A percentile compares a stretch with the other conserved stretches of the same genome.
Evolutionary conservation across 768 basidiomycete species (phyloP).

Genomic region (Mycena pura): DNA sequence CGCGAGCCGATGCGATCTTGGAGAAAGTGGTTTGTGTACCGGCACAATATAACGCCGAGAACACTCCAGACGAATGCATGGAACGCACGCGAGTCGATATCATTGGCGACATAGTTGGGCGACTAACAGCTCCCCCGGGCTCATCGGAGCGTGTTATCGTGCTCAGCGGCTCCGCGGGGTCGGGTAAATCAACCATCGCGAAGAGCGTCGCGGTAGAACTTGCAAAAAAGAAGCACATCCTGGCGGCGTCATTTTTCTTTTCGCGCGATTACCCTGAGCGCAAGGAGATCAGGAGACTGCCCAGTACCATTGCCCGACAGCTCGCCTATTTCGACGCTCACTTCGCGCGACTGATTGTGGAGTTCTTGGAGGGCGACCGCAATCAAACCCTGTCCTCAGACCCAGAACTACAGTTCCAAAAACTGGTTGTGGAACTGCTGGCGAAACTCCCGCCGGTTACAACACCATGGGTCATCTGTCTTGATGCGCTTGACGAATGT

Average conservation of each 20-base stretch:
- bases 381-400: no score
- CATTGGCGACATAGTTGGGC: not conserved
- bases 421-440: not conserved
- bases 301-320: not conserved
- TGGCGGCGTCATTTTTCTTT: not conserved
- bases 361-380: not conserved
- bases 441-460: not conserved
- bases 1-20: not conserved
- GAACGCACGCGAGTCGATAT: not conserved
- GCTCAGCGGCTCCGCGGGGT: not conserved
- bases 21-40: not conserved
- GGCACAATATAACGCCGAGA: not conserved
- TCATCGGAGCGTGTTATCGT: not conserved
- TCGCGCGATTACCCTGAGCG: not conserved
- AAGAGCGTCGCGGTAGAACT: not conserved
- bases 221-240: not conserved
- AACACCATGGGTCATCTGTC: constrained; percentile 1
- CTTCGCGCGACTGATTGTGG: not conserved
- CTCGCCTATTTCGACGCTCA: not conserved
- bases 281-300: not conserved
- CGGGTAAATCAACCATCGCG: not conserved
- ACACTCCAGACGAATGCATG: not conserved
- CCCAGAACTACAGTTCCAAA: no score
- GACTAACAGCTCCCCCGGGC: not conserved
- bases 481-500: constrained; percentile 6